Percentiles rank a stretch among this genome's conserved stretches.
Evolutionary conservation across 805 yeast genomes (phyloP).

Genomic region (Sungouiozyma intestinalis): DNA sequence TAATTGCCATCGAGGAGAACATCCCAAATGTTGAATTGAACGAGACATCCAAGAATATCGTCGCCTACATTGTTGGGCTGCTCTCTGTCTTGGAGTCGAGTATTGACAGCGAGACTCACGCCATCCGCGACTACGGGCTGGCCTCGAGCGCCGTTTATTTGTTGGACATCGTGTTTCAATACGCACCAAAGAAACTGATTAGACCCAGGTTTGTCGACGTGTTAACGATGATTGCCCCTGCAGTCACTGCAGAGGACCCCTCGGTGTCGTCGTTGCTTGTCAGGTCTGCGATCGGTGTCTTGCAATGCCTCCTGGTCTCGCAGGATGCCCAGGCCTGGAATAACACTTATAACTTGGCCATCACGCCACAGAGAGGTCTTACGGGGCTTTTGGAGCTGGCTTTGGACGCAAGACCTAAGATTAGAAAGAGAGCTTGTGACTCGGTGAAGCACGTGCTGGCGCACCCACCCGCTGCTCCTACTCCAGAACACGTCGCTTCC

Average conservation of each 20-base stretch:
- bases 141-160: conserved; percentile 74
- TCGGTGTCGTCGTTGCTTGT: conserved; percentile 71
- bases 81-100: conserved; percentile 74
- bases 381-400: conserved; percentile 68
- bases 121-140: conserved; percentile 45
- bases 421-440: conserved; percentile 89
- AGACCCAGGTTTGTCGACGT: conserved; percentile 69
- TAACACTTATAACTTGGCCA: conserved; percentile 37
- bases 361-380: conserved; percentile 69
- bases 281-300: conserved; percentile 74
- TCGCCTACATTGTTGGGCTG: conserved; percentile 79
- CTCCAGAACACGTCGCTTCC: conserved; percentile 71
- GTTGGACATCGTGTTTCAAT: conserved; percentile 69
- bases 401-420: conserved; percentile 86
- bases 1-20: conserved; percentile 86
- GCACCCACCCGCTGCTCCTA: conserved; percentile 66
- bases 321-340: conserved; percentile 80
- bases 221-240: conserved; percentile 70
- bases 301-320: conserved; percentile 67
- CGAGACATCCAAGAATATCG: conserved; percentile 47
- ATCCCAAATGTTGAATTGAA: conserved; percentile 45
- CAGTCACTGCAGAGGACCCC: conserved; percentile 43
- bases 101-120: conserved; percentile 36
- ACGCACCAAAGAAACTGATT: conserved; percentile 56
- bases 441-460: conserved; percentile 57